Evolutionary conservation across 2,329 filamentous ascomycete genomes (phyloP).

Genomic region (Fusarium euwallaceae): DNA sequence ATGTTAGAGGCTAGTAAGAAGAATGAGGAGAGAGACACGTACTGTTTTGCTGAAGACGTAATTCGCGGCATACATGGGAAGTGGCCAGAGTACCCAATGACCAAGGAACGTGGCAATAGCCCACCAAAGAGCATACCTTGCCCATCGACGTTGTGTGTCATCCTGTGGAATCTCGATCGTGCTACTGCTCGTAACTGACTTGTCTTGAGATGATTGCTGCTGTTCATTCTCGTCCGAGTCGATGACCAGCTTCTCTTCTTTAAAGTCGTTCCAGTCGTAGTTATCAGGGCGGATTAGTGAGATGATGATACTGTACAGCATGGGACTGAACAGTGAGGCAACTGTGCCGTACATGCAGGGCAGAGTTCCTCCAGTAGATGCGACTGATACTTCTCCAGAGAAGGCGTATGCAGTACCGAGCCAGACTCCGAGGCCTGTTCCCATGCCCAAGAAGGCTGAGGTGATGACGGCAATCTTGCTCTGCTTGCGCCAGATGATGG

Average conservation of each 20-base stretch:
- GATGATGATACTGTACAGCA: constrained; percentile 57
- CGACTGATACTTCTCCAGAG: constrained; percentile 48
- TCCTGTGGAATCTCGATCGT: constrained; percentile 1
- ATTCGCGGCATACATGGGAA: background rate
- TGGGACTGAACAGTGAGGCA: constrained; percentile 55
- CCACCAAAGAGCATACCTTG: constrained; percentile 19
- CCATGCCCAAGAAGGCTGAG: constrained; percentile 60
- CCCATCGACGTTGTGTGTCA: constrained; percentile 14
- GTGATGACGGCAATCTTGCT: constrained; percentile 52
- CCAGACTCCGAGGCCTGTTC: constrained; percentile 63
- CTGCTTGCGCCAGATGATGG: background rate
- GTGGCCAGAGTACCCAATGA: constrained; percentile 13
- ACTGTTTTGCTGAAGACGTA: background rate
- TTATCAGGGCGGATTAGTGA: constrained; percentile 56
- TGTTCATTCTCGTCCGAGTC: constrained; percentile 7
- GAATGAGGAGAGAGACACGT: background rate
- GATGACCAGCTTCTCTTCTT: constrained; percentile 11
- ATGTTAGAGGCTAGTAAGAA: background rate
- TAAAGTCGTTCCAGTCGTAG: constrained; percentile 50
- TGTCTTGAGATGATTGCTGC: background rate
- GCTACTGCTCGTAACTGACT: background rate
- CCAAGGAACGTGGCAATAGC: constrained; percentile 19
- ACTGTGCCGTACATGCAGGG: constrained; percentile 65
- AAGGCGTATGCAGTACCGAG: constrained; percentile 59
- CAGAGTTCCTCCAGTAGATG: constrained; percentile 55